Base-by-base conservation (phyloP, 148 eudicot genomes). In the Cornus florida region DNA sequence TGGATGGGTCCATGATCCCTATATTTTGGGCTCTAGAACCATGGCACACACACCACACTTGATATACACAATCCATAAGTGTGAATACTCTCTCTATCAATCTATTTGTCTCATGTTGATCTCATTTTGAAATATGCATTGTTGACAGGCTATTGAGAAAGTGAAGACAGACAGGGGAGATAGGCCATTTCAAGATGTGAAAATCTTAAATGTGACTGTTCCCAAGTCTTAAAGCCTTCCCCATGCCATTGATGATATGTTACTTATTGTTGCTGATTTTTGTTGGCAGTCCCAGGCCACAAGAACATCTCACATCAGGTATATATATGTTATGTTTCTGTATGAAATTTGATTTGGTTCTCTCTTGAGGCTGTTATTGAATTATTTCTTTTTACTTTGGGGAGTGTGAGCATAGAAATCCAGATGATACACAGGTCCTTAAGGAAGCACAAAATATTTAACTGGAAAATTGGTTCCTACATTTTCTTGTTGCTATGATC, bases 181-280 rank as follows among this genome's bases (percentile, higher is more conserved):
- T 86, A 94, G 88, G 83, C 99, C 99, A 23, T 90, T 91, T 77
- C 98, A 97, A 83, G 99, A 97, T 76, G 95, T 97, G 72, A 97
- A 97, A 82, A 97, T 97, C 81, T 84, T 97, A n/a, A 97, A 87
- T 76, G 99, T 97, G 77, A 94, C 99, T 46, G 90, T 97, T 77
- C 99, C 99, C 74, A 97, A 94, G 86, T 94, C 76, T 20, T 92
- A 68, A 78, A 67, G 68, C 79, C n/a, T 46, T 38, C 62, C 32
- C 11, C 53, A 31, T 69, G 35, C 48, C 59, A n/a, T 24, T 46
- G 62, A 41, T 12, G 22, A 50, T 32, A 2, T 68, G 66, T 20
- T 50, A 32, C 11, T 48, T 48, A 17, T 19, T n/a, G 41, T 64
- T 76, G 72, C 10, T 41, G 24, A 23, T 50, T 13, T 39, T 32